phyloP scores from a whole-genome alignment of 2,329 filamentous ascomycete species.

The Kalaharituber pfeilii region DNA sequence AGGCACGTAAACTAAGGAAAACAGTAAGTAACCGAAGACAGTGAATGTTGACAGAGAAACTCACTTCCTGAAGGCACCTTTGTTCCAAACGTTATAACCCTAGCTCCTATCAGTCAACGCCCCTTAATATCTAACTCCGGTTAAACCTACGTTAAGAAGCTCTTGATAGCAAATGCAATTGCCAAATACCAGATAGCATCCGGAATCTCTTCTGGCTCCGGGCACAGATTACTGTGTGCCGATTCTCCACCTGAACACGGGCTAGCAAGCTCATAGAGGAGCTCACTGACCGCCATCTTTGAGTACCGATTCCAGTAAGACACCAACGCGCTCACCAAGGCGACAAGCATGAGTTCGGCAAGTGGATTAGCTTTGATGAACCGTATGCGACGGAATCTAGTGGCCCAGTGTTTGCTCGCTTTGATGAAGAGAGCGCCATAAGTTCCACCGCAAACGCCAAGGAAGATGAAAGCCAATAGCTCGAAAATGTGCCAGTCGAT shows the following conservation, averaged over 20 bases:
- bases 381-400: slow-evolving; percentile 64
- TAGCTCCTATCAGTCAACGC: slow-evolving; percentile 9
- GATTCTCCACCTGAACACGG: slow-evolving; percentile 59
- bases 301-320: slow-evolving; percentile 92
- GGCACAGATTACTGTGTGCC: slow-evolving; percentile 62
- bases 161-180: slow-evolving; percentile 75
- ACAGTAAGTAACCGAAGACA: slow-evolving; percentile 1
- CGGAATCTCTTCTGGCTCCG: slow-evolving; percentile 58
- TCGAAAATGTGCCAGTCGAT: slow-evolving; percentile 92
- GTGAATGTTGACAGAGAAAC: neutral
- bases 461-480: slow-evolving; percentile 63
- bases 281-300: slow-evolving; percentile 72
- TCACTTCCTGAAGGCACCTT: slow-evolving; percentile 75
- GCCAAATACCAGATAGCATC: slow-evolving; percentile 53
- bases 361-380: slow-evolving; percentile 69
- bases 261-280: slow-evolving; percentile 76
- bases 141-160: slow-evolving; percentile 52
- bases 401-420: slow-evolving; percentile 76
- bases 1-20: slow-evolving; percentile 58
- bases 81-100: slow-evolving; percentile 22
- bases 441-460: slow-evolving; percentile 70
- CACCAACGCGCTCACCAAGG: slow-evolving; percentile 62
- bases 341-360: slow-evolving; percentile 75
- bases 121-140: neutral
- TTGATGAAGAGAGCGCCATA: slow-evolving; percentile 92